Conservation (phyloP, 1,139 yeast genomes). For the Blastobotrys indianensis region DNA sequence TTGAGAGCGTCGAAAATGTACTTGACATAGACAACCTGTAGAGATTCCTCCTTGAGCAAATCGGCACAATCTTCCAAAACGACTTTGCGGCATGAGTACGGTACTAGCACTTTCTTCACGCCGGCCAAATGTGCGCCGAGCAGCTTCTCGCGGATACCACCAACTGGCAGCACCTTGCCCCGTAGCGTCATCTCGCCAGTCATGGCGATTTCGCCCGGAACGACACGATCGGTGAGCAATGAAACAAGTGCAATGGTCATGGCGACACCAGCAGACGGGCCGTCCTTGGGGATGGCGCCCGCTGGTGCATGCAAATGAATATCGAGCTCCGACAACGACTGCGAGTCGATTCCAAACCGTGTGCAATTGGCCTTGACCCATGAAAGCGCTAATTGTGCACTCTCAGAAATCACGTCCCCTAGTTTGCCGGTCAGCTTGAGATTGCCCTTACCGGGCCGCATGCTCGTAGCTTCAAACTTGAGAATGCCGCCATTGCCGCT, state of each 20-base stretch:
- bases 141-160: slow-evolving; percentile 81
- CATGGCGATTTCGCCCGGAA: slow-evolving; percentile 73
- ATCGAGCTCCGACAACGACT: slow-evolving; percentile 46
- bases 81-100: slow-evolving; percentile 64
- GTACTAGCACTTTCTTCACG: slow-evolving; percentile 56
- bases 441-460: slow-evolving; percentile 46
- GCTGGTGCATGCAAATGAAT: slow-evolving; percentile 85
- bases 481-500: slow-evolving; percentile 84
- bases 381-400: slow-evolving; percentile 72
- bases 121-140: slow-evolving; percentile 79
- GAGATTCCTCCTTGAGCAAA: slow-evolving; percentile 36
- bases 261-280: slow-evolving; percentile 91
- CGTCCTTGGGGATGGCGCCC: slow-evolving; percentile 85
- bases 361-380: slow-evolving; percentile 60
- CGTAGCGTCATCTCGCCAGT: slow-evolving; percentile 89
- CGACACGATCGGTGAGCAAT: slow-evolving; percentile 58
- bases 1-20: slow-evolving; percentile 74
- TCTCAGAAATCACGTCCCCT: slow-evolving; percentile 78
- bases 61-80: slow-evolving; percentile 56
- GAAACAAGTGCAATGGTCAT: slow-evolving; percentile 80
- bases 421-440: slow-evolving; percentile 73
- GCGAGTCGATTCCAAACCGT: slow-evolving; percentile 32
- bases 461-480: slow-evolving; percentile 72
- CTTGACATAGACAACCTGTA: slow-evolving; percentile 58
- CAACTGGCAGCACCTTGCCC: slow-evolving; percentile 82